Percentiles rank a stretch among this genome's conserved stretches.
Evolutionary conservation across 2,329 filamentous ascomycete genomes (phyloP).

Genomic region (Aspergillus sp.): DNA sequence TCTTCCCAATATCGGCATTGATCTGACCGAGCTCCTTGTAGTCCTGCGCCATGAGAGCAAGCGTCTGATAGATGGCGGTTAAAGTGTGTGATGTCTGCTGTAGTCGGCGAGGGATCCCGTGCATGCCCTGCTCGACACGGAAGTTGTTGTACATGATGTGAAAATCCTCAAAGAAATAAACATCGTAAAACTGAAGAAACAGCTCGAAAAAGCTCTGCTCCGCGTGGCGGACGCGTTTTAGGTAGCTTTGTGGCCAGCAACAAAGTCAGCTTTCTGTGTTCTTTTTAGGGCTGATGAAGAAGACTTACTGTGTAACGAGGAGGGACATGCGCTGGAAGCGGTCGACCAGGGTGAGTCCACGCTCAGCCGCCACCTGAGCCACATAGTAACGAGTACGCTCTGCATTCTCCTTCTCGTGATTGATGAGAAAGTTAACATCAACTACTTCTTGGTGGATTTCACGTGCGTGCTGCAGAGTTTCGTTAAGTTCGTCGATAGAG

Average conservation of each 20-base stretch:
- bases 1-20: not conserved
- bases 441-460: slow-evolving; percentile 17
- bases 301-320: slow-evolving; percentile 22
- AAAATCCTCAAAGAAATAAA: slow-evolving; percentile 26
- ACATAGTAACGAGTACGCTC: slow-evolving; percentile 13
- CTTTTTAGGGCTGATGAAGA: not conserved
- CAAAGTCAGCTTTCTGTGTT: not conserved
- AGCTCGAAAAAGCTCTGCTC: slow-evolving; percentile 24
- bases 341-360: not conserved
- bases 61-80: not conserved
- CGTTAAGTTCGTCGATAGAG: slow-evolving; percentile 9
- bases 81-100: not conserved
- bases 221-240: slow-evolving; percentile 19
- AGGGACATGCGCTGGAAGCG: slow-evolving; percentile 20
- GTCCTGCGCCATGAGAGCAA: not conserved
- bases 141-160: slow-evolving; percentile 20
- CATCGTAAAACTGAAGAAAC: slow-evolving; percentile 27
- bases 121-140: not conserved
- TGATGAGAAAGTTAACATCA: slow-evolving; percentile 16
- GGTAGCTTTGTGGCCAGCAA: slow-evolving; percentile 12
- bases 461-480: slow-evolving; percentile 9
- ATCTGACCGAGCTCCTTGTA: not conserved
- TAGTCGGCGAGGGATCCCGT: not conserved
- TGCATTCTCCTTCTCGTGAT: slow-evolving; percentile 12
- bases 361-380: slow-evolving; percentile 7